Evolutionary conservation across 169 alveolate species (phyloP).

Genomic region (Toxoplasma gondii): DNA sequence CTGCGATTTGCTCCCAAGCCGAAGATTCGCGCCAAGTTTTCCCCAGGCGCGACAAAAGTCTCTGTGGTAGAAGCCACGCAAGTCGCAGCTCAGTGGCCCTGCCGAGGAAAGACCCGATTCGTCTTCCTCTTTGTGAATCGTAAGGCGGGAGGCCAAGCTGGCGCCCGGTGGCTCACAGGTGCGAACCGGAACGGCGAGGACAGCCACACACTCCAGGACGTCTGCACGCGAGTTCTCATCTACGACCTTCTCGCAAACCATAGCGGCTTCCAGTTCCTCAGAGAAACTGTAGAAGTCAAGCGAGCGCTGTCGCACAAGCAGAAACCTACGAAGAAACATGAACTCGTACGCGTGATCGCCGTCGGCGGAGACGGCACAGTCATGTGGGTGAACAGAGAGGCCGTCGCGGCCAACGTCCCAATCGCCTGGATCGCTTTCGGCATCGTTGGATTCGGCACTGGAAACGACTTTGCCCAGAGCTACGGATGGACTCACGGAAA

Average conservation of each 20-base stretch:
- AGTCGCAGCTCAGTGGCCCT: background rate
- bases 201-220: background rate
- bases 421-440: constrained; percentile 95
- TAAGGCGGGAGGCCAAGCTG: background rate
- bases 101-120: background rate
- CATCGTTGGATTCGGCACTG: constrained; percentile 75
- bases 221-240: constrained; percentile 4
- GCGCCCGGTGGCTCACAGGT: background rate
- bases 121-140: constrained; percentile 14
- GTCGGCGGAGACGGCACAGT: constrained; percentile 52
- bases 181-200: background rate
- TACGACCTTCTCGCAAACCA: background rate
- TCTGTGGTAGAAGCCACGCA: background rate
- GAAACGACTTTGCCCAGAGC: constrained; percentile 42
- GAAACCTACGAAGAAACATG: background rate
- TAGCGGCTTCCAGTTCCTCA: background rate
- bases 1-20: background rate
- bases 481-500: constrained; percentile 6
- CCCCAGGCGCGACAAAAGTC: background rate
- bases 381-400: constrained; percentile 13
- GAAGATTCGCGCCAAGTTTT: background rate
- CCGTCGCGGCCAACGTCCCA: constrained; percentile 90
- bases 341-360: constrained; percentile 42
- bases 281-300: background rate
- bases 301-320: background rate